phyloP scores from a whole-genome alignment of 2,329 filamentous ascomycete genomes.

The Leptoxyphium fumago region DNA sequence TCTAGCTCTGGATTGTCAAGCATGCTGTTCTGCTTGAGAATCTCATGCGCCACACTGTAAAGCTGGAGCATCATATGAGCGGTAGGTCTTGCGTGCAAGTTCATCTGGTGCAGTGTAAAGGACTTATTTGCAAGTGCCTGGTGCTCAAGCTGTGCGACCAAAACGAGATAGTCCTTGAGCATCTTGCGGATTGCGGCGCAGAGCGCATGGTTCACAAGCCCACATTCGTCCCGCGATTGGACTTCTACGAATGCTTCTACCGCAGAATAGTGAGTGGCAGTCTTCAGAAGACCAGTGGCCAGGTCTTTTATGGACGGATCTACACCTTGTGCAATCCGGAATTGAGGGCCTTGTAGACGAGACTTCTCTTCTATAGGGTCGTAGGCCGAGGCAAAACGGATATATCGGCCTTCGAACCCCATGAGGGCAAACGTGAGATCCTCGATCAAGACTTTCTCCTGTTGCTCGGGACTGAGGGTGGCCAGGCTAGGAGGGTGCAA shows the following conservation, averaged over 20 bases:
- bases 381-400: conserved; percentile 71
- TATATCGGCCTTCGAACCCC: conserved; percentile 97
- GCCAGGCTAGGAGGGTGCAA: conserved; percentile 54
- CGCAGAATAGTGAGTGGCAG: conserved; percentile 85
- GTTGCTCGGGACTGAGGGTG: conserved; percentile 60
- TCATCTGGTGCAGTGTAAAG: conserved; percentile 87
- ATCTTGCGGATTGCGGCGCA: conserved; percentile 89
- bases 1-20: conserved; percentile 45
- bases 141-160: conserved; percentile 85
- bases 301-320: conserved; percentile 86
- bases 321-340: conserved; percentile 64
- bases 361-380: conserved; percentile 77
- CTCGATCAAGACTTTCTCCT: conserved; percentile 77
- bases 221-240: conserved; percentile 83
- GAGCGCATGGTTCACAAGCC: conserved; percentile 85
- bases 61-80: conserved; percentile 84
- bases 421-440: conserved; percentile 92
- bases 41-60: conserved; percentile 73
- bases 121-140: conserved; percentile 77
- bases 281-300: conserved; percentile 75
- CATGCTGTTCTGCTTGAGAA: conserved; percentile 75
- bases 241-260: conserved; percentile 89
- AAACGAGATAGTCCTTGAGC: conserved; percentile 81
- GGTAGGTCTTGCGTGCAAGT: conserved; percentile 79
- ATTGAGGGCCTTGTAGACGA: conserved; percentile 66